phyloP scores from a whole-genome alignment of 306 rosid genomes.

The Neltuma alba region DNA sequence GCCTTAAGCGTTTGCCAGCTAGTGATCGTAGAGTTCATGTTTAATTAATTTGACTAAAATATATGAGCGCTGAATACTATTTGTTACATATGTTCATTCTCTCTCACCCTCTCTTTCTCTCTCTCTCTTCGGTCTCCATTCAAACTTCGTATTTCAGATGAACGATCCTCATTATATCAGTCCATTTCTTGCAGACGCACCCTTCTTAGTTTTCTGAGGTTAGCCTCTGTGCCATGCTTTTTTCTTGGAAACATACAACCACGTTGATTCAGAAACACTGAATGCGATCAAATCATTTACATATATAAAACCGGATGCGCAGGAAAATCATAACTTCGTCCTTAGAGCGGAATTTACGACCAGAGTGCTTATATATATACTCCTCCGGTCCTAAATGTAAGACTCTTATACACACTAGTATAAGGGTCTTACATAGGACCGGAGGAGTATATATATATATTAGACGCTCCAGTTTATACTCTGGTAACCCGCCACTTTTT shows the following conservation, averaged over 20 bases:
- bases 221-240: slow-evolving; percentile 28
- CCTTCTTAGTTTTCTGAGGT: slow-evolving; percentile 24
- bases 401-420: too few relatives aligned
- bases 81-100: background rate
- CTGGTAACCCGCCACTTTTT: background rate
- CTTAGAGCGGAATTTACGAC: background rate
- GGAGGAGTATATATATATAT: too few relatives aligned
- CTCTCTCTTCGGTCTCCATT: background rate
- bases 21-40: slow-evolving; percentile 19
- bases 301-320: background rate
- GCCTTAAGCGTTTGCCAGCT: background rate
- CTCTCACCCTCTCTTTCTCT: background rate
- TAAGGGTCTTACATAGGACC: too few relatives aligned
- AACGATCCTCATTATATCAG: slow-evolving; percentile 21
- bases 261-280: background rate
- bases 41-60: slow-evolving; percentile 29
- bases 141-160: slow-evolving; percentile 1
- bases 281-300: background rate
- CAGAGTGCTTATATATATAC: background rate
- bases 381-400: too few relatives aligned
- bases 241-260: slow-evolving; percentile 32
- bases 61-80: background rate
- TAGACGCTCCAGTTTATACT: background rate
- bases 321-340: background rate
- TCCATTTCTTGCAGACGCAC: slow-evolving; percentile 10